These are phyloP conservation scores for Claviceps fusiformis DNA, from an alignment of 2,329 filamentous ascomycete genomes.

Conservation along the genomic window DNA sequence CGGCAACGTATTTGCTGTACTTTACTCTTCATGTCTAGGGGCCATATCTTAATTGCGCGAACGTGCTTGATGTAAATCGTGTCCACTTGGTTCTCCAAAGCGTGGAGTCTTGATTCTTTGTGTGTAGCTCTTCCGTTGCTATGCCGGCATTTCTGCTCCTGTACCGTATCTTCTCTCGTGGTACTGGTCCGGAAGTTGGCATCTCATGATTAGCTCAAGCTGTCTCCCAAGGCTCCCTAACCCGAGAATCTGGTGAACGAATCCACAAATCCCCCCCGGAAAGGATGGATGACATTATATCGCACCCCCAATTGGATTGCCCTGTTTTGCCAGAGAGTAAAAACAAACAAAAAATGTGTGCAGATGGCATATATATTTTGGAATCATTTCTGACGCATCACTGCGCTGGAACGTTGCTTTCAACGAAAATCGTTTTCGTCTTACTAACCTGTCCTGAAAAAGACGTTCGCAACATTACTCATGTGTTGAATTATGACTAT, in stretches of 20 bases:
- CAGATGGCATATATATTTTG: conserved; percentile 36
- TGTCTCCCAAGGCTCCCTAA: conserved; percentile 45
- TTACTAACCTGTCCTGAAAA: conserved; percentile 59
- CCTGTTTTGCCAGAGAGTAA: conserved; percentile 43
- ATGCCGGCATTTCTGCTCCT: conserved; percentile 66
- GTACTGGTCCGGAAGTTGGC: conserved; percentile 67
- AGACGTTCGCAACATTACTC: conserved; percentile 99
- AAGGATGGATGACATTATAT: conserved; percentile 36
- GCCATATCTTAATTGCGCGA: conserved; percentile 73
- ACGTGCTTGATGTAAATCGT: conserved; percentile 76
- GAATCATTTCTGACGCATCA: conserved; percentile 29
- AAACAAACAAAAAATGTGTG: conserved; percentile 19
- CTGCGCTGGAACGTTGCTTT: conserved; percentile 50
- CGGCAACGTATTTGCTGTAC: conserved; percentile 52
- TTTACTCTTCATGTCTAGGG: conserved; percentile 85
- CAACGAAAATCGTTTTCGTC: conserved; percentile 27
- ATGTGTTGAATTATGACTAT: conserved; percentile 99
- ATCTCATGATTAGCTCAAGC: conserved; percentile 69
- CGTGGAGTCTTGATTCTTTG: conserved; percentile 67
- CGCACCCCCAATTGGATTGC: conserved; percentile 40
- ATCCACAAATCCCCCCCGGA: conserved; percentile 22
- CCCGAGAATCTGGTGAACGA: conserved; percentile 42
- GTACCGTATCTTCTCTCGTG: conserved; percentile 43
- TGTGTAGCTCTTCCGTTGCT: conserved; percentile 38
- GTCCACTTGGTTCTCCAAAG: conserved; percentile 66